Evolutionary conservation across 352 stramenopile species (phyloP).

Genomic region (Pseudoperonospora humuli): DNA sequence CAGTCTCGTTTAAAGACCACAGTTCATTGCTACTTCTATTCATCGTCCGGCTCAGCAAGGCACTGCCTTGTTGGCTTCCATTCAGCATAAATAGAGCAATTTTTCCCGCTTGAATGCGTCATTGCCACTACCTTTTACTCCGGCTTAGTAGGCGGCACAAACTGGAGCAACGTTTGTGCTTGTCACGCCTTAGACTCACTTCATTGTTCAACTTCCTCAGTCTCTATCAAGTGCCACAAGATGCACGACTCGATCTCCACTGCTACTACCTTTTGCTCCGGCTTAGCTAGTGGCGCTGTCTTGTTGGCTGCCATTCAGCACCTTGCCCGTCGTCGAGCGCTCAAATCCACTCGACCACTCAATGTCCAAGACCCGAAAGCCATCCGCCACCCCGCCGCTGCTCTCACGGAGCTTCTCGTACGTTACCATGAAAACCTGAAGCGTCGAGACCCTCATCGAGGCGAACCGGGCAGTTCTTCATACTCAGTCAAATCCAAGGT

Average conservation of each 20-base stretch:
- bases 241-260: conserved; percentile 13
- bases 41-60: no score
- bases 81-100: no score
- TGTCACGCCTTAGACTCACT: no score
- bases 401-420: conserved; percentile 48
- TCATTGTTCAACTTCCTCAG: no score
- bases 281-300: conserved; percentile 30
- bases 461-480: conserved; percentile 20
- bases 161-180: no score
- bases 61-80: no score
- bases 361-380: conserved; percentile 30
- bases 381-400: conserved; percentile 30
- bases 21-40: no score
- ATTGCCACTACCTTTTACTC: no score
- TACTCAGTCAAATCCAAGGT: conserved; percentile 37
- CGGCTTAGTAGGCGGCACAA: no score
- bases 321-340: conserved; percentile 16
- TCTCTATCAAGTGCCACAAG: no score
- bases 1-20: no score
- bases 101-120: no score
- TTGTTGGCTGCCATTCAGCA: conserved; percentile 34
- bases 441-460: conserved; percentile 21
- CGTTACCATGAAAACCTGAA: conserved; percentile 55
- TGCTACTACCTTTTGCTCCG: conserved; percentile 32
- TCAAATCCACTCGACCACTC: conserved; percentile 30